phyloP scores from a whole-genome alignment of 495 filamentous ascomycete genomes.

The Neurospora sp. region DNA sequence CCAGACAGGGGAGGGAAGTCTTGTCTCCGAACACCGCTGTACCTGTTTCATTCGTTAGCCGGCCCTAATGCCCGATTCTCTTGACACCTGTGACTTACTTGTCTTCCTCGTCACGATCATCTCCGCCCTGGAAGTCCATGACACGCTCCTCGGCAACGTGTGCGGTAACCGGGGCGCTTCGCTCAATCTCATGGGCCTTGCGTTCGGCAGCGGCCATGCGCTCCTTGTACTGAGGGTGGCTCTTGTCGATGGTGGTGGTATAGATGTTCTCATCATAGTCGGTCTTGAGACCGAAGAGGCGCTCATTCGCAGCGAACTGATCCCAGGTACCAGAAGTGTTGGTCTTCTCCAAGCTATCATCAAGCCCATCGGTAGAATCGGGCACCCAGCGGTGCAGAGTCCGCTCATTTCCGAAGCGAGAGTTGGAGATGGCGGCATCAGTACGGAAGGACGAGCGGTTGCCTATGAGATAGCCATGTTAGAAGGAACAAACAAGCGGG shows the following conservation, averaged over 20 bases:
- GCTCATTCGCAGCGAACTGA: conserved; percentile 86
- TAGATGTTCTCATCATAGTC: conserved; percentile 92
- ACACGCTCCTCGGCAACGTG: conserved; percentile 87
- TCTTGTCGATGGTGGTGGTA: conserved; percentile 79
- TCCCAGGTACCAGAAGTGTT: conserved; percentile 57
- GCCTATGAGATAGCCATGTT: conserved; percentile 15
- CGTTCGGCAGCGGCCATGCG: conserved; percentile 65
- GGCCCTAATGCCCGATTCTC: background rate
- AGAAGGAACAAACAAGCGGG: background rate
- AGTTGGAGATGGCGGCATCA: conserved; percentile 78
- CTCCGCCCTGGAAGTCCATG: conserved; percentile 42
- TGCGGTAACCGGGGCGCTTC: conserved; percentile 51
- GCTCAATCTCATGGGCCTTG: conserved; percentile 86
- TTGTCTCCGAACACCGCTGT: conserved; percentile 80
- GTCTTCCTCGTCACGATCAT: conserved; percentile 71
- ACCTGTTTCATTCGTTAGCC: conserved; percentile 42
- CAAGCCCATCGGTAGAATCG: conserved; percentile 46
- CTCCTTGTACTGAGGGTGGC: conserved; percentile 67
- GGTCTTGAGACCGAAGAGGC: conserved; percentile 73
- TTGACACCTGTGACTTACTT: conserved; percentile 49
- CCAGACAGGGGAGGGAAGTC: conserved; percentile 55
- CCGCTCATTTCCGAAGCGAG: conserved; percentile 57
- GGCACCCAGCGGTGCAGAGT: conserved; percentile 79
- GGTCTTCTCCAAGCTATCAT: conserved; percentile 59
- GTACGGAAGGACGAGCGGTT: conserved; percentile 60